Percentiles rank a stretch among this genome's conserved stretches.
phyloP scores from a whole-genome alignment of 495 filamentous ascomycete genomes.

The Penicillium diatomitis region DNA sequence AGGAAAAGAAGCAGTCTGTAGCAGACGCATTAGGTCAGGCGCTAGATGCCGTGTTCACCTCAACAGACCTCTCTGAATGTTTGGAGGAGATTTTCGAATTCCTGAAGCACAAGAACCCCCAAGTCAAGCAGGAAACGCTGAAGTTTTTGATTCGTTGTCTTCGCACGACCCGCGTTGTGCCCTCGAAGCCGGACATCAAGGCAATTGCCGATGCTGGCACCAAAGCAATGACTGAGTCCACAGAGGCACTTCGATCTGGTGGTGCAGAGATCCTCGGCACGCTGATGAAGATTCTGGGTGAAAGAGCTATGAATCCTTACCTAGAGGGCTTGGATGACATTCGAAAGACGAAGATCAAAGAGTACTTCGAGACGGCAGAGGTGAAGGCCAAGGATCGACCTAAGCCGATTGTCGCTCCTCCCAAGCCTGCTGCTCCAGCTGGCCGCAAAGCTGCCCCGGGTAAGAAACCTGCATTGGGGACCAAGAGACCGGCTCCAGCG shows the following conservation, averaged over 20 bases:
- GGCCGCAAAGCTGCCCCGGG: constrained; percentile 35
- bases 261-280: constrained; percentile 90
- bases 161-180: constrained; percentile 71
- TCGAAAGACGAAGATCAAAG: constrained; percentile 90
- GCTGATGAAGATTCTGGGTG: constrained; percentile 97
- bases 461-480: constrained; percentile 45
- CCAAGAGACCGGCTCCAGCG: constrained; percentile 47
- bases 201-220: constrained; percentile 77
- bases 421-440: constrained; percentile 40
- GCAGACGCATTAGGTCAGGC: constrained; percentile 79
- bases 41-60: constrained; percentile 74
- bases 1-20: constrained; percentile 91
- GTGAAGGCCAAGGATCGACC: constrained; percentile 97
- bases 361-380: constrained; percentile 83
- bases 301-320: constrained; percentile 90
- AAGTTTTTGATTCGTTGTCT: constrained; percentile 85
- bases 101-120: constrained; percentile 89
- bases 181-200: constrained; percentile 72
- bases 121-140: constrained; percentile 89
- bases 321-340: constrained; percentile 96
- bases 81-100: constrained; percentile 82
- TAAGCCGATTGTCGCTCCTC: constrained; percentile 66
- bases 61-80: constrained; percentile 72
- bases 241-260: constrained; percentile 71
- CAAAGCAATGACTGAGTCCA: constrained; percentile 82